Evolutionary conservation across 352 stramenopile genomes (phyloP), one percentile per base, ranked within the genome.

Genomic region (Globisporangium carolinianum): DNA sequence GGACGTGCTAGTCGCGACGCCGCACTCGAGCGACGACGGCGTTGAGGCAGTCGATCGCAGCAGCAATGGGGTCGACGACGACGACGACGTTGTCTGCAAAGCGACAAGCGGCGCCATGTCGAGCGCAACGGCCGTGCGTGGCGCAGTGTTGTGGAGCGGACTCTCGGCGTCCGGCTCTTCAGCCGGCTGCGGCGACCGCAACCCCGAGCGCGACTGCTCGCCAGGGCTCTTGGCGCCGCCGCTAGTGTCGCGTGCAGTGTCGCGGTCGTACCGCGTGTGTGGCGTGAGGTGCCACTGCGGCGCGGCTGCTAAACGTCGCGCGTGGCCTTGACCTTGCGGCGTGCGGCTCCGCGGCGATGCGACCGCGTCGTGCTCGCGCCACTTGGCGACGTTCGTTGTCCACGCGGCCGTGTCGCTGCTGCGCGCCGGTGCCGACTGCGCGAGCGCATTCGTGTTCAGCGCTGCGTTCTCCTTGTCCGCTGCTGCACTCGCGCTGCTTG

Each of bases 91-190:
- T 6, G 49, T 43, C 41, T 66, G 60, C 46, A 50, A 32, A 17
- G 61, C 12, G 32, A 50, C 56, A 41, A 59, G n/a, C 35, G 61
- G 46, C 7, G 46, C 38, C 53, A 74, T 60, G 51, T 60, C 14
- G 61, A 80, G 55, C 63, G 75, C 49, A 55, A 80, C 58, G n/a
- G 59, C 71, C 35, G 65, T 73, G 41, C 60, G 71, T 18, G 45
- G 10, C 12, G 39, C 39, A 43, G 39, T 12, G 39, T 12, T 12
- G 39, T 12, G 7, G 1, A 32, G 45, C n/a, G 59, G 69, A 8
- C 66, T 81, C 52, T 67, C 55, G 38, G 66, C 75, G 57, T 83
- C 71, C 10, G 71, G 72, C 36, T 83, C 69, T 43, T 79, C 71
- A 0, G 64, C 67, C 5, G 74, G 73, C 45, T 80, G 71, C 38